These are phyloP conservation scores for Lepidium aucheri DNA, from an alignment of 345 rosid genomes.

Conservation along the genomic window DNA sequence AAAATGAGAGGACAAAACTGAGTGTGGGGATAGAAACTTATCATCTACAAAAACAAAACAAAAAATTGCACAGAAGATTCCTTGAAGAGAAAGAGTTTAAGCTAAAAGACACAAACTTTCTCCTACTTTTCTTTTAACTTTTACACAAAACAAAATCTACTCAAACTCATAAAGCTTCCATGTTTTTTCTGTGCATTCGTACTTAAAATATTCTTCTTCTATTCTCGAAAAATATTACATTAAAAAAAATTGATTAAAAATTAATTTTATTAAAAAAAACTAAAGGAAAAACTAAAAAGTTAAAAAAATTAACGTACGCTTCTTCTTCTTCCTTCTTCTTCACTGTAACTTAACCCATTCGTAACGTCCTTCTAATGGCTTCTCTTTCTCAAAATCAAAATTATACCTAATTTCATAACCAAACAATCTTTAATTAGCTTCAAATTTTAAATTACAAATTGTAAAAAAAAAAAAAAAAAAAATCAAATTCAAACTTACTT, in stretches of 20 bases:
- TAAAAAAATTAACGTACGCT: slow-evolving; percentile 7
- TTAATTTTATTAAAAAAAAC: background rate
- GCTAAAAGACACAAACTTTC: slow-evolving; percentile 19
- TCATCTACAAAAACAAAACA: slow-evolving; percentile 8
- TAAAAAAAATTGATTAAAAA: background rate
- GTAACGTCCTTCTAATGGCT: slow-evolving; percentile 69
- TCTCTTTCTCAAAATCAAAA: slow-evolving; percentile 51
- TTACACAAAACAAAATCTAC: slow-evolving; percentile 3
- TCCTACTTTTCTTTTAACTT: slow-evolving; percentile 14
- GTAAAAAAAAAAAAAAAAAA: background rate
- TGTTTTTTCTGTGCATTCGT: slow-evolving; percentile 16
- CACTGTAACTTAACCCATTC: slow-evolving; percentile 50
- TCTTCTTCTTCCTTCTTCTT: slow-evolving; percentile 11
- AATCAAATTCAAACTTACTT: slow-evolving; percentile 32
- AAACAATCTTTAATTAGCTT: background rate
- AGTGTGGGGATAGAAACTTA: background rate
- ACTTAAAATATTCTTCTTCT: slow-evolving; percentile 21
- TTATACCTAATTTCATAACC: slow-evolving; percentile 39
- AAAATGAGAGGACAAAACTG: background rate
- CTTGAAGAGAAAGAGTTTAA: background rate
- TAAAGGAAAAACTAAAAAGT: background rate
- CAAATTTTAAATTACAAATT: background rate
- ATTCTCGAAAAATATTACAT: background rate
- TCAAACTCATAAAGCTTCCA: background rate
- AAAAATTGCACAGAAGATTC: background rate